A percentile compares a stretch with the other conserved stretches of the same genome.
Evolutionary conservation across 257 asterid species (phyloP).

Genomic region (Rehmannia glutinosa): DNA sequence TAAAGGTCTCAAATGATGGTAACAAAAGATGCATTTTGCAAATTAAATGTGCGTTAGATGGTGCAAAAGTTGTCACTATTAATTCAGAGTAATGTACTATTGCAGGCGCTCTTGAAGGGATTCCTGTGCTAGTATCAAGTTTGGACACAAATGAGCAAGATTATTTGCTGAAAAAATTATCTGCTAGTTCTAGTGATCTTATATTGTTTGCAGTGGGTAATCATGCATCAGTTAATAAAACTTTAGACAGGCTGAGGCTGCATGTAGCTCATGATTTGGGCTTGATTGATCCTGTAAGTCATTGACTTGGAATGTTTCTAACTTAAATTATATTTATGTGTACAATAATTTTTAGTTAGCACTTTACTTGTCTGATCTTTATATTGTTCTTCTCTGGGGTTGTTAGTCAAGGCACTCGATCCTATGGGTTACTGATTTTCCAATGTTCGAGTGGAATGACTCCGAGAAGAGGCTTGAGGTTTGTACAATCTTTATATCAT

Average conservation of each 20-base stretch:
- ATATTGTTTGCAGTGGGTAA: slow-evolving; percentile 93
- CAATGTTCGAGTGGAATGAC: slow-evolving; percentile 98
- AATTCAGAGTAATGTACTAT: slow-evolving; percentile 12
- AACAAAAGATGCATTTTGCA: slow-evolving; percentile 22
- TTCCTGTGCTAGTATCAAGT: slow-evolving; percentile 71
- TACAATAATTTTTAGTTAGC: background rate
- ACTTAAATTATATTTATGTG: background rate
- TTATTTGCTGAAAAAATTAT: slow-evolving; percentile 45
- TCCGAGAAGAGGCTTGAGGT: slow-evolving; percentile 92
- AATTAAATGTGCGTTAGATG: background rate
- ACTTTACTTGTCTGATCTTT: slow-evolving; percentile 18
- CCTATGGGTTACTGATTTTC: slow-evolving; percentile 99
- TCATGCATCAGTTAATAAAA: slow-evolving; percentile 64
- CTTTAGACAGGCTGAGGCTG: slow-evolving; percentile 69
- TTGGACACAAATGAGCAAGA: slow-evolving; percentile 47
- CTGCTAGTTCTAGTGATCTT: slow-evolving; percentile 77
- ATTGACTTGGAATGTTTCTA: background rate
- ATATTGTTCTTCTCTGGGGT: slow-evolving; percentile 16
- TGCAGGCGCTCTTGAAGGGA: slow-evolving; percentile 86
- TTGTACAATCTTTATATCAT: slow-evolving; percentile 22
- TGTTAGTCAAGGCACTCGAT: slow-evolving; percentile 76
- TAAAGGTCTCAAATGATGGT: slow-evolving; percentile 84
- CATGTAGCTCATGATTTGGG: slow-evolving; percentile 70
- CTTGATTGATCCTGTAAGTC: slow-evolving; percentile 77
- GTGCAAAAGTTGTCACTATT: background rate